Base-by-base conservation (phyloP, 2,329 filamentous ascomycete genomes). In the Fusarium nodosum region DNA sequence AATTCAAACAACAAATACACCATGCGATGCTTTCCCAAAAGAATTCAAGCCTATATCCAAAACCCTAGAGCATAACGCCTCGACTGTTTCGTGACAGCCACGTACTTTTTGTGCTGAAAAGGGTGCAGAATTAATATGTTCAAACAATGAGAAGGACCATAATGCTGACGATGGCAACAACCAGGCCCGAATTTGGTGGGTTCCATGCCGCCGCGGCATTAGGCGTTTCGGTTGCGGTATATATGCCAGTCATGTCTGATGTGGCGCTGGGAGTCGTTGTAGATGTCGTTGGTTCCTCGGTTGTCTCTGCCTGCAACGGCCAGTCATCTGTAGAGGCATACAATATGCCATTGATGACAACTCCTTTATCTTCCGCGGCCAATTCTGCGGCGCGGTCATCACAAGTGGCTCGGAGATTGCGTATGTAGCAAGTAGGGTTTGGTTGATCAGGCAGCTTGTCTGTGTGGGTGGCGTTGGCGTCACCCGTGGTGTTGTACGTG, bases 311-410 rank as follows among this genome's bases (percentile, higher is more conserved):
- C 10, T 76, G 73, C n/a, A 81, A 71, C 7, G 80, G 79, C 80
- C 81, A 85, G 60, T 84, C 82, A 18, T 75, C 77, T 13, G 77
- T 74, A 4, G 77, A 78, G 34, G 73, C 72, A 66, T 86, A 86
- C 72, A 88, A 81, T 22, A 91, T 81, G 10, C 88, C 89, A 66
- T 90, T 88, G 69, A 88, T 84, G 44, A 90, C 83, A 4, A 85
- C 80, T 1, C 89, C 90, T 33, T 85, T 73, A 5, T 84, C 82
- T 2, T 78, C 72, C 47, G 89, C 82, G 62, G 81, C 83, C 28
- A 82, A 74, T 6, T 81, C 79, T 71, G 88, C 81, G 2, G 87
- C 83, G 8, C 81, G 74, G 1, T 81, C 82, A 74, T 90, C 72
- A 46, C 79, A 92, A 1, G 86, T 87, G 3, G 75, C 74, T 13